Conservation (phyloP, 2,329 filamentous ascomycete species). For the Penicillium sp. region DNA sequence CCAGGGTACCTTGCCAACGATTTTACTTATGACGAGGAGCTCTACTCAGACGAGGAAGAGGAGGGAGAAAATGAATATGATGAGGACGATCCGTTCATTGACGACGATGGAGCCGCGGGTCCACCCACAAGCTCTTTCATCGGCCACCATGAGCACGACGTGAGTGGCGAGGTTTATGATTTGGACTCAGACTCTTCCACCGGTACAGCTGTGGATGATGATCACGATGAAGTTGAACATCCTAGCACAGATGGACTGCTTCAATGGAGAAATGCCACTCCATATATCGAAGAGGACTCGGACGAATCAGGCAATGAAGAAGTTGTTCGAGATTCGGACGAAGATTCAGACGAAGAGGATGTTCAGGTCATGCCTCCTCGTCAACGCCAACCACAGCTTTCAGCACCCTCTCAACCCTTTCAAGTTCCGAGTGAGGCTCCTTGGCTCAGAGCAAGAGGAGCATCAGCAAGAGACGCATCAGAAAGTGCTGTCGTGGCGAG, state of each 20-base stretch:
- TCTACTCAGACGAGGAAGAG: conserved; percentile 12
- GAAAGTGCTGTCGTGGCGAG: too few species aligned
- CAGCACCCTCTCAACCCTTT: not conserved
- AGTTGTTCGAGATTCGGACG: not conserved
- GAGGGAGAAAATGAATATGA: conserved; percentile 31
- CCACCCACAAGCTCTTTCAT: conserved; percentile 6
- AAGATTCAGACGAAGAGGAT: conserved; percentile 5
- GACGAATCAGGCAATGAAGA: conserved; percentile 21
- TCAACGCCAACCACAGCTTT: not conserved
- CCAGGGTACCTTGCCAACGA: conserved; percentile 7
- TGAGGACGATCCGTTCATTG: conserved; percentile 40
- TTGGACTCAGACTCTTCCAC: conserved; percentile 37
- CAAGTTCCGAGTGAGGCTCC: conserved; percentile 1
- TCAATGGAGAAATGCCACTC: conserved; percentile 8
- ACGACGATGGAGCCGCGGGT: conserved; percentile 32
- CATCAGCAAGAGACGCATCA: not conserved
- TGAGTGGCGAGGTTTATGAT: conserved; percentile 17
- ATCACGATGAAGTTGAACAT: conserved; percentile 7
- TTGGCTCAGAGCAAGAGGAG: conserved; percentile 3
- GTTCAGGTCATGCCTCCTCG: not conserved
- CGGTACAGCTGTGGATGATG: conserved; percentile 35
- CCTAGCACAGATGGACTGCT: conserved; percentile 6
- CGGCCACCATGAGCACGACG: not conserved
- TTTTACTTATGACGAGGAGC: conserved; percentile 23
- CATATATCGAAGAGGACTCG: conserved; percentile 1